phyloP scores from a whole-genome alignment of 2,329 filamentous ascomycete species.

The Calonectria naviculata region DNA sequence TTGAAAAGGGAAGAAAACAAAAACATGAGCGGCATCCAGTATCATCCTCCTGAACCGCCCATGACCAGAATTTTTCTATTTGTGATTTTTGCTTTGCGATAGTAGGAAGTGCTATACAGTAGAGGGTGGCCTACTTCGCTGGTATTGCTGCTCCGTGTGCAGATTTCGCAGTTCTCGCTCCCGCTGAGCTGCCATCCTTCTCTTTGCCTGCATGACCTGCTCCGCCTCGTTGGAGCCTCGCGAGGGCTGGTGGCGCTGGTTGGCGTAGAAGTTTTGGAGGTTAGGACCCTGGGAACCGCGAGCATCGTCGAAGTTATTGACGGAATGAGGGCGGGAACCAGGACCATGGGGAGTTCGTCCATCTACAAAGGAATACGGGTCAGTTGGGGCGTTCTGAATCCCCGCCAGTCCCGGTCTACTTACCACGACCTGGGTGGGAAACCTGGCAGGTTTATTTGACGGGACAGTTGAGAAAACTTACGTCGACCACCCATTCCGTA shows the following conservation, averaged over 20 bases:
- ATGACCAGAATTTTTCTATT: slow-evolving; percentile 51
- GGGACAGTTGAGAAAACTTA: slow-evolving; percentile 74
- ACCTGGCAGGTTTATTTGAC: slow-evolving; percentile 21
- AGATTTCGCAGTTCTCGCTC: slow-evolving; percentile 99
- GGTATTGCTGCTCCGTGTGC: slow-evolving; percentile 99
- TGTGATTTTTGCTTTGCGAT: slow-evolving; percentile 47
- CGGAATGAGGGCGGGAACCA: slow-evolving; percentile 81
- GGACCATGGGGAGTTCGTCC: slow-evolving; percentile 74
- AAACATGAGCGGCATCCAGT: slow-evolving; percentile 36
- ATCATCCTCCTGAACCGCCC: slow-evolving; percentile 37
- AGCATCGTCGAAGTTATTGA: slow-evolving; percentile 83
- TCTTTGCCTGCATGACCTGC: slow-evolving; percentile 99
- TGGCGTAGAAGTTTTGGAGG: slow-evolving; percentile 93
- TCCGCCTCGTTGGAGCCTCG: slow-evolving; percentile 90
- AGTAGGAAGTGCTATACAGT: slow-evolving; percentile 72
- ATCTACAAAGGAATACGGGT: slow-evolving; percentile 61
- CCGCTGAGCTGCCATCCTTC: slow-evolving; percentile 98
- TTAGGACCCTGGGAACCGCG: slow-evolving; percentile 77
- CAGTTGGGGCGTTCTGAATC: slow-evolving; percentile 31
- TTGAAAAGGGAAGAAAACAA: slow-evolving; percentile 37
- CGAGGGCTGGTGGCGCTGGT: slow-evolving; percentile 90
- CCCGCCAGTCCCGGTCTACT: slow-evolving; percentile 31
- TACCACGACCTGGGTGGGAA: slow-evolving; percentile 28
- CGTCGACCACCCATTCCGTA: slow-evolving; percentile 80
- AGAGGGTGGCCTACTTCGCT: slow-evolving; percentile 94